These are phyloP conservation scores for Monilinia fructigena DNA, from an alignment of 2,329 filamentous ascomycete species.

Conservation along the genomic window DNA sequence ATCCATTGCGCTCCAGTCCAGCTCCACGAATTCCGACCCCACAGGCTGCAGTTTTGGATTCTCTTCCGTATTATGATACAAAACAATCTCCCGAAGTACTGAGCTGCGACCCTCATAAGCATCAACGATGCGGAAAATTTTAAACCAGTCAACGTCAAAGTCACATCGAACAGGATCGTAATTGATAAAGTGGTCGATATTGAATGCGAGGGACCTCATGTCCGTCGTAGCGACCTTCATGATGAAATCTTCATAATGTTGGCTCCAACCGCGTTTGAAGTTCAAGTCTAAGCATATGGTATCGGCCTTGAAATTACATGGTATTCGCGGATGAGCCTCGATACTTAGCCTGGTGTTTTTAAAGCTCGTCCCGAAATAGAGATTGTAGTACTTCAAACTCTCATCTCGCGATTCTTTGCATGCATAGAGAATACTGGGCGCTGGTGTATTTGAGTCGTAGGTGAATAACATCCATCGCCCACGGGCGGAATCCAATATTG, in stretches of 20 bases:
- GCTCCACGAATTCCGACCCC: constrained; percentile 16
- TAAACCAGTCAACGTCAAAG: constrained; percentile 6
- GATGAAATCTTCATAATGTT: constrained; percentile 9
- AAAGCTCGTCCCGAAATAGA: constrained; percentile 1
- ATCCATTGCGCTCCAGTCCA: constrained; percentile 22
- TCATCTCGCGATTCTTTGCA: constrained; percentile 16
- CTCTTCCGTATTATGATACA: constrained; percentile 15
- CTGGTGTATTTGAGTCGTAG: constrained; percentile 3
- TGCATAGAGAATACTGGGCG: constrained; percentile 5
- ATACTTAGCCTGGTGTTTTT: neutral
- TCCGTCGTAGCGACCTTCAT: neutral
- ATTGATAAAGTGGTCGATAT: neutral
- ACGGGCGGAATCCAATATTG: constrained; percentile 1
- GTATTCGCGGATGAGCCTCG: neutral
- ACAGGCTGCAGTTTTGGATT: neutral
- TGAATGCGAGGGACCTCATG: constrained; percentile 14
- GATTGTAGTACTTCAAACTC: constrained; percentile 15
- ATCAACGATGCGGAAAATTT: constrained; percentile 12
- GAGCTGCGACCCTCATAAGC: constrained; percentile 1
- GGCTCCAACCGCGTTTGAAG: neutral
- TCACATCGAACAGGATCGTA: neutral
- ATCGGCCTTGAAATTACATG: constrained; percentile 10
- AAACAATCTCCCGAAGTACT: constrained; percentile 12
- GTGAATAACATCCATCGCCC: neutral
- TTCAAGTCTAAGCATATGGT: constrained; percentile 7